A percentile compares a stretch with the other conserved stretches of the same genome.
These are phyloP conservation scores for Xylaria palmicola DNA, from an alignment of 495 filamentous ascomycete genomes.

Conservation along the genomic window DNA sequence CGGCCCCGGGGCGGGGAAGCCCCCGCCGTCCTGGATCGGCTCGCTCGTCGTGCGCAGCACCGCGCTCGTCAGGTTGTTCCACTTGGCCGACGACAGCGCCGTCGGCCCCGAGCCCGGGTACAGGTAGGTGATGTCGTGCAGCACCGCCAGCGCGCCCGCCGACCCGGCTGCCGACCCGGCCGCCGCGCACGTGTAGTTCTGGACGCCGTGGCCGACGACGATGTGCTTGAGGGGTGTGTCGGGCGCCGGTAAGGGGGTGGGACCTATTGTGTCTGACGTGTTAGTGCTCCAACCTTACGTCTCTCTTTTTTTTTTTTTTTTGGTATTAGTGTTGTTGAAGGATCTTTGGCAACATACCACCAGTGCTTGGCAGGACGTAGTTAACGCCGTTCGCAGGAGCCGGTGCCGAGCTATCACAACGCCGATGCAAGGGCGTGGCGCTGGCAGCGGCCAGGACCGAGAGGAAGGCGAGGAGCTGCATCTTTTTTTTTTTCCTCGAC, in stretches of 20 bases:
- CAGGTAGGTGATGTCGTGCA: constrained; percentile 58
- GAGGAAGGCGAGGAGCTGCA: constrained; percentile 27
- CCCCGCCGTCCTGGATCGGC: constrained; percentile 39
- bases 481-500: constrained; percentile 23
- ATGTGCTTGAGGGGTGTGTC: constrained; percentile 56
- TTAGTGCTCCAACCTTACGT: not conserved
- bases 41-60: constrained; percentile 33
- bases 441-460: constrained; percentile 36
- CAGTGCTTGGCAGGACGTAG: constrained; percentile 27
- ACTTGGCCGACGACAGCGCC: constrained; percentile 28
- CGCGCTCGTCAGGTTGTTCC: constrained; percentile 30
- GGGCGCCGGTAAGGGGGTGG: constrained; percentile 47
- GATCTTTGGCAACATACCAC: constrained; percentile 23
- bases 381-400: constrained; percentile 5
- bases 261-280: constrained; percentile 18
- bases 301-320: too few relatives aligned
- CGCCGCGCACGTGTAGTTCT: constrained; percentile 70
- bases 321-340: too few relatives aligned
- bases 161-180: constrained; percentile 32
- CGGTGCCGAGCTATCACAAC: constrained; percentile 18
- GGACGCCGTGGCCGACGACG: constrained; percentile 68
- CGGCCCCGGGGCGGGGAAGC: constrained; percentile 38
- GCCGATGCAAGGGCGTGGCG: constrained; percentile 26
- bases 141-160: constrained; percentile 64
- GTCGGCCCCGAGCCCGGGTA: constrained; percentile 39